Percentiles rank a stretch among this genome's conserved stretches.
phyloP scores from a whole-genome alignment of 2,329 filamentous ascomycete species.

The Beauveria sp. region DNA sequence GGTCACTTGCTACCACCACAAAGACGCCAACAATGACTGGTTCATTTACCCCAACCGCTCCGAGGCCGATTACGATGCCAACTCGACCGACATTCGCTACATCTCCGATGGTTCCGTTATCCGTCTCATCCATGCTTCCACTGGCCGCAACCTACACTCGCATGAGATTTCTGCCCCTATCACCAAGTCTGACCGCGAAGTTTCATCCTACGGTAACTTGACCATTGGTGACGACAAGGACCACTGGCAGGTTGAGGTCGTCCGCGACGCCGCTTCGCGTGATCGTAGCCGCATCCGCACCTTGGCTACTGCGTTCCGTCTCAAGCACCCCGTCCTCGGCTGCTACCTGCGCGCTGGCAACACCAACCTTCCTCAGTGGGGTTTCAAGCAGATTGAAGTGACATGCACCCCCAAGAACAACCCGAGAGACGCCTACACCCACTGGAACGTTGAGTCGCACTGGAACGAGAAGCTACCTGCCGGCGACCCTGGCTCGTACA shows the following conservation, averaged over 20 bases:
- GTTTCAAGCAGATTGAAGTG: slow-evolving; percentile 98
- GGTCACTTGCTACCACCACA: slow-evolving; percentile 98
- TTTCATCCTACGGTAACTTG: slow-evolving; percentile 91
- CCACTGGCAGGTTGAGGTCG: slow-evolving; percentile 90
- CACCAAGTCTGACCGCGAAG: slow-evolving; percentile 83
- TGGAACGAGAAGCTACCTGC: slow-evolving; percentile 86
- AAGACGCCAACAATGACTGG: slow-evolving; percentile 99
- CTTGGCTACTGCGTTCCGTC: slow-evolving; percentile 84
- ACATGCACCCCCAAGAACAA: slow-evolving; percentile 92
- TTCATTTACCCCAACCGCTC: slow-evolving; percentile 92
- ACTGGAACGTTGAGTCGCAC: slow-evolving; percentile 98
- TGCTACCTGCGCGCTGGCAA: slow-evolving; percentile 96
- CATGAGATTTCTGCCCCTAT: slow-evolving; percentile 84
- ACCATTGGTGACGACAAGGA: slow-evolving; percentile 97
- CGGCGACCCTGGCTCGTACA: slow-evolving; percentile 84
- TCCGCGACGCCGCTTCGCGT: slow-evolving; percentile 78
- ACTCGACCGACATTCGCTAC: slow-evolving; percentile 60
- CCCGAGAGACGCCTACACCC: slow-evolving; percentile 86
- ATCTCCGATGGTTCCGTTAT: slow-evolving; percentile 71
- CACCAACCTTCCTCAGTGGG: slow-evolving; percentile 95
- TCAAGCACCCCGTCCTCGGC: slow-evolving; percentile 72
- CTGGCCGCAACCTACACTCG: slow-evolving; percentile 93
- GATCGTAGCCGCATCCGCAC: slow-evolving; percentile 83
- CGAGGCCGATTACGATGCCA: slow-evolving; percentile 63
- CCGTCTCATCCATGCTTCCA: slow-evolving; percentile 88